Percentiles rank a stretch among this genome's conserved stretches.
These are phyloP conservation scores for Suhomyces bribrorum DNA, from an alignment of 1,139 yeast species.

Conservation along the genomic window DNA sequence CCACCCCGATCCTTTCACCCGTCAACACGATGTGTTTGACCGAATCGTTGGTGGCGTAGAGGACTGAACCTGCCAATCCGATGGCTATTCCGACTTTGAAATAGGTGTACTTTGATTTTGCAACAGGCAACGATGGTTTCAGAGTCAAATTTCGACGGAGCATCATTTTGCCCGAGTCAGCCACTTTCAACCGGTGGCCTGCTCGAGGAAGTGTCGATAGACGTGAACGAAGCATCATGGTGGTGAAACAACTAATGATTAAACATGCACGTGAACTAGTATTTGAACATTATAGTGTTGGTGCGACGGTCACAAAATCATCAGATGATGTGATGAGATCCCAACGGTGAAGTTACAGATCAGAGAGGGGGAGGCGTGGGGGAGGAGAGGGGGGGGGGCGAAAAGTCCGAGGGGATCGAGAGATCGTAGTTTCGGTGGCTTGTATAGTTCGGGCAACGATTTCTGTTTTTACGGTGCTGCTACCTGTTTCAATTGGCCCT, in stretches of 20 bases:
- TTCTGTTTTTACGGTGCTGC: too few relatives aligned
- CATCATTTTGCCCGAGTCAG: background rate
- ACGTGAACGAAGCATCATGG: background rate
- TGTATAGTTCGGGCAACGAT: too few relatives aligned
- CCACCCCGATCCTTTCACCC: constrained; percentile 60
- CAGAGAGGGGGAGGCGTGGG: too few relatives aligned
- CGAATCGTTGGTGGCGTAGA: constrained; percentile 38
- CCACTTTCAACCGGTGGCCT: background rate
- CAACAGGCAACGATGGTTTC: background rate
- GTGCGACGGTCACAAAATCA: background rate
- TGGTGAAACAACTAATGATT: background rate
- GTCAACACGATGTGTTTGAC: constrained; percentile 40
- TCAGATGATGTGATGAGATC: background rate
- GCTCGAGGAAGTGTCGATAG: background rate
- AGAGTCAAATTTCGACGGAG: background rate
- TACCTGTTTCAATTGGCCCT: too few relatives aligned
- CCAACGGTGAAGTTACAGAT: too few relatives aligned
- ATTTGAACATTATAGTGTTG: background rate
- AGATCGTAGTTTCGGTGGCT: too few relatives aligned
- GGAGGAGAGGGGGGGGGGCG: too few relatives aligned
- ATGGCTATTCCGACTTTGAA: constrained; percentile 34
- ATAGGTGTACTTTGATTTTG: constrained; percentile 11
- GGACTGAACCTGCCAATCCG: constrained; percentile 31
- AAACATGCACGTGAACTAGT: constrained; percentile 1
- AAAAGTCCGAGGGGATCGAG: too few relatives aligned